Conservation (phyloP, 441 rosid genomes). For the Jatropha podagrica region DNA sequence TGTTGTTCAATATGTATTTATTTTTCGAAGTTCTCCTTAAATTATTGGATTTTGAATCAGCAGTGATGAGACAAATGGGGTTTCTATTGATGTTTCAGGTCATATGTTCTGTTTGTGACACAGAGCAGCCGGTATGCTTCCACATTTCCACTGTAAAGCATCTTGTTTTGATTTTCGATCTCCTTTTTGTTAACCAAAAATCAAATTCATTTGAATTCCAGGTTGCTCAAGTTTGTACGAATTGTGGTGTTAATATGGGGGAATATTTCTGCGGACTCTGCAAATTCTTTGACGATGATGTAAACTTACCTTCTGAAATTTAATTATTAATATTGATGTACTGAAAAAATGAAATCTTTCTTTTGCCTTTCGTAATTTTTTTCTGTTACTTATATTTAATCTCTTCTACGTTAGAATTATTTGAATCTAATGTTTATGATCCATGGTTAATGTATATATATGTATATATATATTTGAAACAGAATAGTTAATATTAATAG, state of each 20-base stretch:
- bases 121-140: conserved; percentile 80
- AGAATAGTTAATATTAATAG: neutral
- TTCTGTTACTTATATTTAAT: neutral
- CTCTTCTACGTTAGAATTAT: neutral
- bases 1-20: neutral
- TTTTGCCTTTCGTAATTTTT: neutral
- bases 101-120: conserved; percentile 90
- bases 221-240: conserved; percentile 69
- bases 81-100: conserved; percentile 51
- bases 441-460: neutral
- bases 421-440: conserved; percentile 13
- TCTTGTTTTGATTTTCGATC: neutral
- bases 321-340: neutral
- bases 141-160: conserved; percentile 18
- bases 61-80: conserved; percentile 14
- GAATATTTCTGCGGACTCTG: conserved; percentile 82
- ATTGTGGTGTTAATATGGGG: conserved; percentile 90
- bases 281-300: conserved; percentile 92
- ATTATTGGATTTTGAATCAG: conserved; percentile 1
- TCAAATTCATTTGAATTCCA: conserved; percentile 29
- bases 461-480: too few species aligned
- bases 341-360: neutral
- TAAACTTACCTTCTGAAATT: conserved; percentile 33
- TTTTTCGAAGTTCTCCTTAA: neutral
- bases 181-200: conserved; percentile 6